phyloP scores from a whole-genome alignment of 176 grass and related monocot species.

The Hyparrhenia diplandra region DNA sequence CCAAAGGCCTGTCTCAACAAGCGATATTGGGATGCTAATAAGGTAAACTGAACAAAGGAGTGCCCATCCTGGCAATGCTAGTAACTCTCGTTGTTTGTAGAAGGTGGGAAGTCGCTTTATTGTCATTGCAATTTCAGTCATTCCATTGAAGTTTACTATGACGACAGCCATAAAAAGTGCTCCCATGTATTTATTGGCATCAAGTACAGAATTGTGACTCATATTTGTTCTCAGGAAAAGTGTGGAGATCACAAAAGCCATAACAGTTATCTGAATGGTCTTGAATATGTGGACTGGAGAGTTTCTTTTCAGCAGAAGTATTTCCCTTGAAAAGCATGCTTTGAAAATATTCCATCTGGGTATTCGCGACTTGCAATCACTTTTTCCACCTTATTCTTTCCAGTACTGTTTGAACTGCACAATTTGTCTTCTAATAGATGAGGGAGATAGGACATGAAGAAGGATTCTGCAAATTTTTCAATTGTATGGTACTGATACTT shows the following conservation, averaged over 20 bases:
- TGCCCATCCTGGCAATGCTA: constrained; percentile 86
- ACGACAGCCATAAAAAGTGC: constrained; percentile 61
- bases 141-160: constrained; percentile 88
- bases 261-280: constrained; percentile 68
- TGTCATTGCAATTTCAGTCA: constrained; percentile 94
- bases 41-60: constrained; percentile 77
- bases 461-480: constrained; percentile 56
- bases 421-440: constrained; percentile 26
- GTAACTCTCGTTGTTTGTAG: constrained; percentile 89
- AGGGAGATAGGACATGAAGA: constrained; percentile 40
- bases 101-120: constrained; percentile 85
- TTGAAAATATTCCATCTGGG: constrained; percentile 83
- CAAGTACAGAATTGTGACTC: constrained; percentile 61
- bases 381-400: constrained; percentile 38
- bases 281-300: constrained; percentile 93
- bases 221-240: constrained; percentile 74
- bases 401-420: constrained; percentile 27
- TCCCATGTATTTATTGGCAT: constrained; percentile 78
- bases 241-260: constrained; percentile 78
- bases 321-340: constrained; percentile 84
- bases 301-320: constrained; percentile 79
- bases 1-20: constrained; percentile 84
- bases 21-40: constrained; percentile 67
- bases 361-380: constrained; percentile 37
- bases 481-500: constrained; percentile 64